Evolutionary conservation across 164 flowering plant species (phyloP).

Genomic region (Paratinospora sagittata): DNA sequence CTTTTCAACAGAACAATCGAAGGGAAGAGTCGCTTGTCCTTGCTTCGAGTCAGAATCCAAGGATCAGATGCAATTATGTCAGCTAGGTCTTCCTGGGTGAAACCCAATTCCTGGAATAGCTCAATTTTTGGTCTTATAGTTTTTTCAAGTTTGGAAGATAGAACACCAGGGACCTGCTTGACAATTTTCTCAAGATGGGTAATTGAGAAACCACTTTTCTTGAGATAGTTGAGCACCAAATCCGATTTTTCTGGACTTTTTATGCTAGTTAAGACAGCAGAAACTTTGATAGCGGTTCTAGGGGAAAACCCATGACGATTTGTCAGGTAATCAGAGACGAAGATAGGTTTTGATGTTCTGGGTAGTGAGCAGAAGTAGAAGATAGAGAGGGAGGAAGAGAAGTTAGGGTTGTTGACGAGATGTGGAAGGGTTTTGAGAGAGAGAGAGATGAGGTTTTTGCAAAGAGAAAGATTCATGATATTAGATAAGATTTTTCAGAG

Average conservation of each 20-base stretch:
- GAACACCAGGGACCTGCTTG: neutral
- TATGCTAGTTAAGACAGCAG: neutral
- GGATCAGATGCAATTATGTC: constrained; percentile 8
- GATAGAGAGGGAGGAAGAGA: neutral
- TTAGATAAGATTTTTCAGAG: neutral
- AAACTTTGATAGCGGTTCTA: neutral
- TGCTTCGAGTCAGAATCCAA: neutral
- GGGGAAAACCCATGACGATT: constrained; percentile 2
- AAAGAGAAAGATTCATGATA: neutral
- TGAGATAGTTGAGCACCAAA: neutral
- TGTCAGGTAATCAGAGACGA: neutral
- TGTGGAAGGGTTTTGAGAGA: neutral
- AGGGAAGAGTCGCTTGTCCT: neutral
- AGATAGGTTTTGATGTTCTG: neutral
- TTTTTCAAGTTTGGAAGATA: neutral
- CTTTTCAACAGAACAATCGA: neutral
- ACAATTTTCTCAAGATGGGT: constrained; percentile 5
- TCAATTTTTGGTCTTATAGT: constrained; percentile 1
- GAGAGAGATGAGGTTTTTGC: constrained; percentile 1
- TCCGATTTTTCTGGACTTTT: neutral
- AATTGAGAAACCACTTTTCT: neutral
- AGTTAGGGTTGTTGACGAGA: too few relatives aligned
- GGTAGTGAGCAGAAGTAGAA: constrained; percentile 2
- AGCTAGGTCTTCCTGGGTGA: neutral
- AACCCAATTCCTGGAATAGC: neutral